These are phyloP conservation scores for Fusarium sp. DNA, from an alignment of 2,329 filamentous ascomycete species.

Conservation along the genomic window DNA sequence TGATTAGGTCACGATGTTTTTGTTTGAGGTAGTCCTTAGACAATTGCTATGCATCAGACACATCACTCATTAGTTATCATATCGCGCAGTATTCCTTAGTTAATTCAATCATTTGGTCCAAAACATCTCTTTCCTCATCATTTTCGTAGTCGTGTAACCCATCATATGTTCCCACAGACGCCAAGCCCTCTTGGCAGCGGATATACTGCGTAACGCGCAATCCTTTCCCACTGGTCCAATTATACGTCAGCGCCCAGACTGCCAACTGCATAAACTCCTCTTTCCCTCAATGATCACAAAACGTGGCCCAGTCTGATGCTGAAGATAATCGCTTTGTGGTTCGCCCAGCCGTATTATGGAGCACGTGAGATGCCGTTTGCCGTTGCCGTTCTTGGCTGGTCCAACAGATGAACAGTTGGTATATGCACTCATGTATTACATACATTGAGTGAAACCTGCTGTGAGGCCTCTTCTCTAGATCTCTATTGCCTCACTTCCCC, in stretches of 20 bases:
- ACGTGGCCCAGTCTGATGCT: constrained; percentile 14
- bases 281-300: neutral
- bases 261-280: neutral
- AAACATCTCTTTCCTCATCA: neutral
- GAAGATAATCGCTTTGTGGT: neutral
- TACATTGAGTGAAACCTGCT: neutral
- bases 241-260: constrained; percentile 17
- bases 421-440: neutral
- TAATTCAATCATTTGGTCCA: neutral
- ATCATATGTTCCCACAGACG: neutral
- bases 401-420: neutral
- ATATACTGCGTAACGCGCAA: constrained; percentile 16
- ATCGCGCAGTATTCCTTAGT: too few species aligned
- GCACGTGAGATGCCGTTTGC: constrained; percentile 11
- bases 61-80: neutral
- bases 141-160: neutral
- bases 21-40: neutral
- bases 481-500: neutral
- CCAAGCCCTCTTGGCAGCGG: constrained; percentile 16
- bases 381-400: constrained; percentile 13
- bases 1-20: neutral
- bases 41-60: neutral
- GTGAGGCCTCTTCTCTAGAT: constrained; percentile 14
- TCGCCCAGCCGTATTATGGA: constrained; percentile 10
- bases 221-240: constrained; percentile 2